Conservation (phyloP, 805 yeast genomes). For the Candida odintsovae region DNA sequence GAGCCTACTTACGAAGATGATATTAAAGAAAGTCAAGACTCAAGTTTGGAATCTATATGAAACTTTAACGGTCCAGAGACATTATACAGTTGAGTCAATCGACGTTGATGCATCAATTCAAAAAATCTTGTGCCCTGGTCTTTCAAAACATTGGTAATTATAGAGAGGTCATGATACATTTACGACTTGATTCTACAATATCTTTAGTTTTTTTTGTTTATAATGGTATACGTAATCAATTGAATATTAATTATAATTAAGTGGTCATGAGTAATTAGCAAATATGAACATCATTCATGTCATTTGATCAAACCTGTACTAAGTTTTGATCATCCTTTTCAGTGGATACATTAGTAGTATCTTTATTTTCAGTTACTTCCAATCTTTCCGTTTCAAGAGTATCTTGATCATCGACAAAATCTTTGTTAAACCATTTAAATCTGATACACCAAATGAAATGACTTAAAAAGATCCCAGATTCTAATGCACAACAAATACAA, state of each 20-base stretch:
- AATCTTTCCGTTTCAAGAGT: constrained; percentile 2
- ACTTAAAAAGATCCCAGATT: constrained; percentile 60
- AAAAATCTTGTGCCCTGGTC: constrained; percentile 24
- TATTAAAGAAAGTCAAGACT: background rate
- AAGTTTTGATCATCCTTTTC: background rate
- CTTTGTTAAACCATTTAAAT: constrained; percentile 25
- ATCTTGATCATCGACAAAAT: constrained; percentile 7
- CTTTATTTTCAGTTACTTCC: background rate
- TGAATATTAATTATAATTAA: no score
- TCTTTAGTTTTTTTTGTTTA: no score
- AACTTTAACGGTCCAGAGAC: background rate
- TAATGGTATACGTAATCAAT: no score
- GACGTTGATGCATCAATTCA: background rate
- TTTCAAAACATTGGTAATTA: constrained; percentile 8
- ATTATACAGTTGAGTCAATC: background rate
- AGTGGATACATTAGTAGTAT: background rate
- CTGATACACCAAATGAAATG: constrained; percentile 57
- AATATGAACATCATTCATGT: no score
- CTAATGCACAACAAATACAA: constrained; percentile 58
- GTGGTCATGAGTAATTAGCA: no score
- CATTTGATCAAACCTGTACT: background rate
- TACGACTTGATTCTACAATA: background rate
- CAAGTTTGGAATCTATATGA: background rate
- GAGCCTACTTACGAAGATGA: background rate
- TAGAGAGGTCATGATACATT: background rate